Percentiles rank a stretch among this genome's conserved stretches.
phyloP scores from a whole-genome alignment of 306 rosid genomes.

The Hippophae rhamnoides region DNA sequence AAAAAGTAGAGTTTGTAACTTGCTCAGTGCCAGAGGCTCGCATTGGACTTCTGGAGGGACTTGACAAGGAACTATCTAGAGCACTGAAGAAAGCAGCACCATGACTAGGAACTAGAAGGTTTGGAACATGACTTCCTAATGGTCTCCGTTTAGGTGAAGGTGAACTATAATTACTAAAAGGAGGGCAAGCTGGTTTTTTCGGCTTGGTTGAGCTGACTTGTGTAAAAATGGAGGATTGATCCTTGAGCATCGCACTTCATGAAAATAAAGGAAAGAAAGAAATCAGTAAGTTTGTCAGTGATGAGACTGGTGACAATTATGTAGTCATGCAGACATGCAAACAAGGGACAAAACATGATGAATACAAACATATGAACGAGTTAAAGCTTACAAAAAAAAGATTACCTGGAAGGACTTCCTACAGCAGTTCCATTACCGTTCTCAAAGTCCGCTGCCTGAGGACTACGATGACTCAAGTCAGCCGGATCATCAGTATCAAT shows the following conservation, averaged over 20 bases:
- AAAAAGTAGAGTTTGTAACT: conserved; percentile 39
- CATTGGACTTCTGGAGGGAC: conserved; percentile 70
- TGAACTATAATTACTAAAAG: conserved; percentile 35
- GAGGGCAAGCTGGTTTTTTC: conserved; percentile 46
- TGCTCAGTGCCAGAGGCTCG: conserved; percentile 49
- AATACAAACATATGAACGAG: conserved; percentile 10
- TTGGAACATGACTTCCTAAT: conserved; percentile 70
- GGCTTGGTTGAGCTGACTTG: conserved; percentile 47
- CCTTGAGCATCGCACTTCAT: conserved; percentile 60
- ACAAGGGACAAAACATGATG: conserved; percentile 14
- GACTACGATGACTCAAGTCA: conserved; percentile 63
- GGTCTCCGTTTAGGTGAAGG: conserved; percentile 74
- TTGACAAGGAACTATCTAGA: conserved; percentile 77
- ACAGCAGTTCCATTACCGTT: conserved; percentile 60
- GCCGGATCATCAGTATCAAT: conserved; percentile 70
- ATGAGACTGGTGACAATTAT: conserved; percentile 12
- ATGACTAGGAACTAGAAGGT: conserved; percentile 75
- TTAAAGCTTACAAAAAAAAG: conserved; percentile 13
- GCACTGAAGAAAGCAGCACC: conserved; percentile 79
- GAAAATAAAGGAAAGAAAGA: conserved; percentile 13
- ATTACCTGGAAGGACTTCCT: conserved; percentile 78
- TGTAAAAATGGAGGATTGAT: conserved; percentile 42
- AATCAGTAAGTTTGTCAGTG: conserved; percentile 25
- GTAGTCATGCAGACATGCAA: conserved; percentile 12
- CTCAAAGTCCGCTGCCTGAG: conserved; percentile 60